Evolutionary conservation across 2,329 filamentous ascomycete species (phyloP).

Genomic region (Epicoccum nigrum): DNA sequence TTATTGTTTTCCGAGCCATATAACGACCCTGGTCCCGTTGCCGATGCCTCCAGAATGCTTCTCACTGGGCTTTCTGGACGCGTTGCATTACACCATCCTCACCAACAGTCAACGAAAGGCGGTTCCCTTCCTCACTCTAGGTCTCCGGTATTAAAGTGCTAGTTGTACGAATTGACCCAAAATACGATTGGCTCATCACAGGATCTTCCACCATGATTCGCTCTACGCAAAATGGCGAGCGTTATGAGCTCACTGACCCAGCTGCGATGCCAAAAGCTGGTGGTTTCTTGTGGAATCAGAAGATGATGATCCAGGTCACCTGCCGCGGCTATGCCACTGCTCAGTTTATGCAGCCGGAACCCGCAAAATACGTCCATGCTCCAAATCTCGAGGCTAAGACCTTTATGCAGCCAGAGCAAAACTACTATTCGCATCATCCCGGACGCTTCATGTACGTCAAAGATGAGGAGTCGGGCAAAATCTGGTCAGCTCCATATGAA

Average conservation of each 20-base stretch:
- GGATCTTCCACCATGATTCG: constrained; percentile 37
- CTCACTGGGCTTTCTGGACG: not conserved
- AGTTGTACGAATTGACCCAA: not conserved
- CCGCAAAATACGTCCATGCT: constrained; percentile 64
- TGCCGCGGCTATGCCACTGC: constrained; percentile 65
- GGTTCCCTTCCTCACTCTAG: too few species aligned
- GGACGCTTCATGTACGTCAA: constrained; percentile 66
- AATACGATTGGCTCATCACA: not conserved
- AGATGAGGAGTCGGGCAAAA: constrained; percentile 57
- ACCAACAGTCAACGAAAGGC: not conserved
- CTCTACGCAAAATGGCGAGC: constrained; percentile 56
- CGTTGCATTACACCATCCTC: not conserved
- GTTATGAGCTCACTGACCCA: constrained; percentile 63
- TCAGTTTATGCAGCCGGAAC: constrained; percentile 67
- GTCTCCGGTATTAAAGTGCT: not conserved
- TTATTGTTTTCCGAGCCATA: constrained; percentile 31
- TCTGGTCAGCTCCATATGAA: constrained; percentile 64
- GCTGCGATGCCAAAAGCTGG: constrained; percentile 63
- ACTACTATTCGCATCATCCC: constrained; percentile 64
- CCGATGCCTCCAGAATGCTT: not conserved
- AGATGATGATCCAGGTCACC: constrained; percentile 66
- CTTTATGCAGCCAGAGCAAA: constrained; percentile 67
- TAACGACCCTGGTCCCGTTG: constrained; percentile 21
- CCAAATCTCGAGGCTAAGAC: constrained; percentile 64
- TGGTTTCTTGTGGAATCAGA: constrained; percentile 65